These are phyloP conservation scores for Backusella psychrophila DNA, from an alignment of 192 early-diverging fungal species.

Conservation along the genomic window DNA sequence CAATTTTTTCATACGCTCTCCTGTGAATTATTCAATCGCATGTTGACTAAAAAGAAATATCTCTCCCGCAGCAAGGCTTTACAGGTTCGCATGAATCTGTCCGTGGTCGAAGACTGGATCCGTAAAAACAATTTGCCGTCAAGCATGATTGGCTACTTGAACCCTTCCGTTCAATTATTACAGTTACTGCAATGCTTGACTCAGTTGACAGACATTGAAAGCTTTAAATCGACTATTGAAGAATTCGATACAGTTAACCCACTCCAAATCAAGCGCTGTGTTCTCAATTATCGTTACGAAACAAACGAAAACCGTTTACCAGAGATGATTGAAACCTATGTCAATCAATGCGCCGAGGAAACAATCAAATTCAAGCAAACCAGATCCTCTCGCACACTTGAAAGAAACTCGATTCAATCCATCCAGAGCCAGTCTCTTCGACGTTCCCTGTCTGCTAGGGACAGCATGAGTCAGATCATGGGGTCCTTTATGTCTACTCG, in stretches of 20 bases:
- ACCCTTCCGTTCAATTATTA: slow-evolving; percentile 76
- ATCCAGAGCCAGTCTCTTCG: slow-evolving; percentile 6
- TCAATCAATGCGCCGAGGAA: slow-evolving; percentile 72
- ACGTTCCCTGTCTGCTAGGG: slow-evolving; percentile 14
- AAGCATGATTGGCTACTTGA: slow-evolving; percentile 47
- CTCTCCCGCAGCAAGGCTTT: slow-evolving; percentile 77
- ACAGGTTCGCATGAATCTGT: slow-evolving; percentile 84
- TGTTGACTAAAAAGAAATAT: slow-evolving; percentile 73
- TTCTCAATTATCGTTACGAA: slow-evolving; percentile 85
- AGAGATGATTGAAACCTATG: slow-evolving; percentile 76
- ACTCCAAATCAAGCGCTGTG: slow-evolving; percentile 72
- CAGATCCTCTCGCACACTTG: slow-evolving; percentile 8
- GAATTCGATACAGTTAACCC: slow-evolving; percentile 65
- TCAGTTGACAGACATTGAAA: slow-evolving; percentile 63
- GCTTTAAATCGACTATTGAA: slow-evolving; percentile 72
- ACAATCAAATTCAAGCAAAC: slow-evolving; percentile 35
- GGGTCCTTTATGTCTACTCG: slow-evolving; percentile 16
- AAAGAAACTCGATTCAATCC: neutral
- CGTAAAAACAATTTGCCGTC: slow-evolving; percentile 51
- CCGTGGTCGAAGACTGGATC: slow-evolving; percentile 83
- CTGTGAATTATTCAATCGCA: slow-evolving; percentile 82
- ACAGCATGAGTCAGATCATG: slow-evolving; percentile 30
- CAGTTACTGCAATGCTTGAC: slow-evolving; percentile 82
- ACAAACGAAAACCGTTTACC: slow-evolving; percentile 75
- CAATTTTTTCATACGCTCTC: slow-evolving; percentile 81